Percentiles rank a stretch among this genome's conserved stretches.
phyloP scores from a whole-genome alignment of 2,329 filamentous ascomycete species.

The Beauveria pseudobassiana region DNA sequence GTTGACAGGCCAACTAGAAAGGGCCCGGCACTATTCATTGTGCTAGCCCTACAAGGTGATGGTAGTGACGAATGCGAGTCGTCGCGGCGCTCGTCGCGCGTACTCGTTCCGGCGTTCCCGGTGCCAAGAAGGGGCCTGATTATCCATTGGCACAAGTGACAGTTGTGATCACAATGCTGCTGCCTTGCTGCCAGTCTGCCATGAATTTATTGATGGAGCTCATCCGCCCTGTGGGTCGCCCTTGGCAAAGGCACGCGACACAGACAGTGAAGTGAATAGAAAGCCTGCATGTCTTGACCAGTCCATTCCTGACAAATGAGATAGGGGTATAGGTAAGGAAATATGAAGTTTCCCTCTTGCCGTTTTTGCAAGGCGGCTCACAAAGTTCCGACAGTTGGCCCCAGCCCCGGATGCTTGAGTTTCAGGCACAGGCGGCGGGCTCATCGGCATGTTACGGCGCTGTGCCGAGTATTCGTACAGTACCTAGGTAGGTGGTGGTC shows the following conservation, averaged over 20 bases:
- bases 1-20: no score
- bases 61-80: not conserved
- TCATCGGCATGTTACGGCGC: no score
- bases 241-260: not conserved
- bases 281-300: no score
- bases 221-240: not conserved
- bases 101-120: not conserved
- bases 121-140: not conserved
- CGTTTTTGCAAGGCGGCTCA: not conserved
- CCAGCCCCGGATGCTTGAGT: not conserved
- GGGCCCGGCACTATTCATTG: not conserved
- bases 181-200: no score
- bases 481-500: no score
- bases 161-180: no score
- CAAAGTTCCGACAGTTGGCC: not conserved
- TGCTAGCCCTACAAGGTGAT: not conserved
- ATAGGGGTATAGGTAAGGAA: no score
- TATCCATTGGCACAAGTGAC: not conserved
- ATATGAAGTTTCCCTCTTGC: no score
- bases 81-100: not conserved
- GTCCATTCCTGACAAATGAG: not conserved
- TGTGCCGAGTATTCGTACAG: no score
- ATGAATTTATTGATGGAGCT: not conserved
- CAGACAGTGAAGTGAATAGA: no score
- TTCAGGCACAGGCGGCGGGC: no score